A percentile compares a stretch with the other conserved stretches of the same genome.
These are phyloP conservation scores for Penicillium angulare DNA, from an alignment of 495 filamentous ascomycete species.

Conservation along the genomic window DNA sequence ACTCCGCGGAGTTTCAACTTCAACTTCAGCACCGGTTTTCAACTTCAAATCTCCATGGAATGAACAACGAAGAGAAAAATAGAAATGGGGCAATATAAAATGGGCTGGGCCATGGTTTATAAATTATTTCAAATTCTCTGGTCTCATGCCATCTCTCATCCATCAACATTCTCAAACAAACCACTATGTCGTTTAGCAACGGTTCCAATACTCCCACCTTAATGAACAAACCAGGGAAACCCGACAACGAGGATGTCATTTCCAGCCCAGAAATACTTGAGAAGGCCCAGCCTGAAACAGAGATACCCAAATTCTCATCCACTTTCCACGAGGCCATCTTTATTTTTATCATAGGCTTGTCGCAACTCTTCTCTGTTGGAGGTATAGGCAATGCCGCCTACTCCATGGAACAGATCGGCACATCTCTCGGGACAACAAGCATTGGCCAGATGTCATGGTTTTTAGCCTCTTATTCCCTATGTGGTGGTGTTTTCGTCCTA, in stretches of 20 bases:
- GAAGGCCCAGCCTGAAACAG: neutral
- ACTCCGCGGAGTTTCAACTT: slow-evolving; percentile 4
- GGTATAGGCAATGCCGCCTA: slow-evolving; percentile 20
- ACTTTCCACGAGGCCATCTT: slow-evolving; percentile 19
- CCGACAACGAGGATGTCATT: neutral
- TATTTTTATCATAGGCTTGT: slow-evolving; percentile 25
- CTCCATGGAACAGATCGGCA: slow-evolving; percentile 23
- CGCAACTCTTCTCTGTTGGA: slow-evolving; percentile 27
- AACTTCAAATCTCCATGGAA: neutral
- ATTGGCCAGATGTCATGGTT: slow-evolving; percentile 45
- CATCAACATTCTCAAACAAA: neutral
- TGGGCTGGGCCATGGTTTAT: neutral
- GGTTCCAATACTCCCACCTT: neutral
- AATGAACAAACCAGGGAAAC: neutral
- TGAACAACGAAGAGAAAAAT: neutral
- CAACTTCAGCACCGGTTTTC: neutral
- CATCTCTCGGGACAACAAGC: slow-evolving; percentile 16
- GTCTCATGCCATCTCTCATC: neutral
- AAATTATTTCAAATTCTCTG: neutral
- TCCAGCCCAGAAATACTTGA: neutral
- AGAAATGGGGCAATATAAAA: no score
- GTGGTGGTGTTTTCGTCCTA: slow-evolving; percentile 58
- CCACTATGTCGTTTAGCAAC: slow-evolving; percentile 1
- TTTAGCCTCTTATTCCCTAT: slow-evolving; percentile 52
- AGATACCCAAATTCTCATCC: slow-evolving; percentile 5